Percentiles rank a stretch among this genome's conserved stretches.
These are phyloP conservation scores for Calycina marina DNA, from an alignment of 2,329 filamentous ascomycete species.

Conservation along the genomic window DNA sequence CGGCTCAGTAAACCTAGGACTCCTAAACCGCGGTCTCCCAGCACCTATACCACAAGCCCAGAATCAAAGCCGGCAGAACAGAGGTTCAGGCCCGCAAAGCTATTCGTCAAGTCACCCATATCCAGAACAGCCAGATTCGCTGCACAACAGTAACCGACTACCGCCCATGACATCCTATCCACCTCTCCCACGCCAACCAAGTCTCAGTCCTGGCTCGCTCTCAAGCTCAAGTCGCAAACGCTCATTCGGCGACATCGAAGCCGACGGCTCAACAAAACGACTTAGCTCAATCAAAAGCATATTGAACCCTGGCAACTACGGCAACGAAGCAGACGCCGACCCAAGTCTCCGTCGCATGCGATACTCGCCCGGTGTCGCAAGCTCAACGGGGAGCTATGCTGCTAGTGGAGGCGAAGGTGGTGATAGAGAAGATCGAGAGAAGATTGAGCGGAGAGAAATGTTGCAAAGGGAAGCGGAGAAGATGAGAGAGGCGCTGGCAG, in stretches of 20 bases:
- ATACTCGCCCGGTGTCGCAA: slow-evolving; percentile 9
- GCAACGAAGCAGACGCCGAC: slow-evolving; percentile 9
- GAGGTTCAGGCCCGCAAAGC: slow-evolving; percentile 30
- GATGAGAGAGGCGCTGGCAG: slow-evolving; percentile 36
- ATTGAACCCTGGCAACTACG: slow-evolving; percentile 38
- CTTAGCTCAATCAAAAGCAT: slow-evolving; percentile 66
- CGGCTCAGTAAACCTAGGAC: slow-evolving; percentile 48
- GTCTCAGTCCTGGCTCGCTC: slow-evolving; percentile 45
- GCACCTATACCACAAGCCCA: slow-evolving; percentile 12
- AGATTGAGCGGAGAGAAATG: slow-evolving; percentile 47
- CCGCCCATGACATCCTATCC: slow-evolving; percentile 30
- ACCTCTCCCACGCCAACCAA: slow-evolving; percentile 36
- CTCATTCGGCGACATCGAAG: slow-evolving; percentile 47
- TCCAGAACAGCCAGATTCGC: slow-evolving; percentile 24
- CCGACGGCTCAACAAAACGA: slow-evolving; percentile 36
- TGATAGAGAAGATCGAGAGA: slow-evolving; percentile 30
- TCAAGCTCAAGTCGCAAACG: slow-evolving; percentile 48
- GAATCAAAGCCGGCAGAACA: slow-evolving; percentile 12
- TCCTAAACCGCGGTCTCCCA: slow-evolving; percentile 31
- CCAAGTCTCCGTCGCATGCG: slow-evolving; percentile 2
- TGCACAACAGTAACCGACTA: slow-evolving; percentile 42
- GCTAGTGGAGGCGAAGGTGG: slow-evolving; percentile 12
- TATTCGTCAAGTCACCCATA: slow-evolving; percentile 24
- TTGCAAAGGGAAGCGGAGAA: slow-evolving; percentile 59
- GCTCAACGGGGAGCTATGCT: slow-evolving; percentile 1